A percentile compares a stretch with the other conserved stretches of the same genome.
Evolutionary conservation across 495 filamentous ascomycete genomes (phyloP).

Genomic region (Neurospora intermedia): DNA sequence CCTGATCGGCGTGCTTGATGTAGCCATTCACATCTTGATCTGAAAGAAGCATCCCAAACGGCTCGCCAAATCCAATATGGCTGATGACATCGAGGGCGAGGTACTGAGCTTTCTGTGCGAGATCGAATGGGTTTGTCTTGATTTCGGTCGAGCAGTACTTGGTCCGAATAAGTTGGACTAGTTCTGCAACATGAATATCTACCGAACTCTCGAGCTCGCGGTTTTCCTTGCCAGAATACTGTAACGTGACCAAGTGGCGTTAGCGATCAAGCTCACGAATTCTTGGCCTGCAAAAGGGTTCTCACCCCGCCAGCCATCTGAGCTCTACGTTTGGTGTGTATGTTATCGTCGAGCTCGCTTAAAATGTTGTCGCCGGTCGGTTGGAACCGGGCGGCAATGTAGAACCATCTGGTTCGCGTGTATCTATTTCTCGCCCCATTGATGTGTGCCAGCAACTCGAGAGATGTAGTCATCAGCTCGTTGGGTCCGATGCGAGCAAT

Average conservation of each 20-base stretch:
- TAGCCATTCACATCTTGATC: constrained; percentile 24
- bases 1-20: constrained; percentile 15
- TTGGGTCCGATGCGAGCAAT: constrained; percentile 32
- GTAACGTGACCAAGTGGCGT: neutral
- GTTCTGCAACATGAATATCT: constrained; percentile 25
- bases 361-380: constrained; percentile 25
- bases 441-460: constrained; percentile 24
- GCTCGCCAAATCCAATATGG: constrained; percentile 23
- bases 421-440: constrained; percentile 24
- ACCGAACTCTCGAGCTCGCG: constrained; percentile 29
- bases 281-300: neutral
- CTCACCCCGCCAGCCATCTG: constrained; percentile 29
- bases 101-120: constrained; percentile 29
- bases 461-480: constrained; percentile 28
- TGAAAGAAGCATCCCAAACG: constrained; percentile 24
- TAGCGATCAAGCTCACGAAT: neutral
- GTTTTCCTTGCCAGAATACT: constrained; percentile 38
- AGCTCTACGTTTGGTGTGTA: constrained; percentile 24
- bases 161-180: constrained; percentile 30
- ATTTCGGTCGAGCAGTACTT: constrained; percentile 33
- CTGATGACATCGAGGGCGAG: constrained; percentile 34
- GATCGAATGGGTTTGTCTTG: constrained; percentile 30
- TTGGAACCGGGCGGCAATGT: constrained; percentile 16
- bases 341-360: constrained; percentile 18
- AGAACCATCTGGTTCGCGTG: constrained; percentile 20